Base-by-base conservation (phyloP, 2,329 filamentous ascomycete species). In the Aspergillus vadensis region DNA sequence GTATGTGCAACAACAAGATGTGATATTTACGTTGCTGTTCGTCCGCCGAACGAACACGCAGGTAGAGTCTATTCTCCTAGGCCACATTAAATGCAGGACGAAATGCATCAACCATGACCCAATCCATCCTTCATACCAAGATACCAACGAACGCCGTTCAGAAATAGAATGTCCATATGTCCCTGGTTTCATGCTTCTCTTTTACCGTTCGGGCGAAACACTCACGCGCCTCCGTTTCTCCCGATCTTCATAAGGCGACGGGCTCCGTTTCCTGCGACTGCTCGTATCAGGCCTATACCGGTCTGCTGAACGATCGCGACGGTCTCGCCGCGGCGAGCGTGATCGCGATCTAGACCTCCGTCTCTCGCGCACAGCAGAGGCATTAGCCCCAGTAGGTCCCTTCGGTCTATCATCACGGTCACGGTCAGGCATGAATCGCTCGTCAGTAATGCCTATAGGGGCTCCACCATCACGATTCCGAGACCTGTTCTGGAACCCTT, bases 341-440 rank as follows among this genome's bases (percentile, higher is more conserved):
- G 86, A 87, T 76, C 77, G 65, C 19, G 76, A 76, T 36, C 70
- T 68, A 6, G 74, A 74, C 38, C 71, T 72, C 55, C 67, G 70
- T 56, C 78, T 70, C 55, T 76, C 70, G 41, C 74, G 73, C 21
- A 82, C 72, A 27, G 67, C 70, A 62, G 75, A 78, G 25, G 79
- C 77, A 72, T 82, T 82, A 7, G 80, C 79, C 36, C 80, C 80
- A 3, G 76, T 80, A 9, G 77, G 76, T 8, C 76, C 76, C 47
- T 63, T 65, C 6, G 70, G 66, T 41, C 70, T 71, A n/a, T 76
- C 73, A 57, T 74, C 70, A 7, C 32, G 32, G 5, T 70, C 67
- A 41, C 70, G 72, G 64, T 82, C 80, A 57, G 80, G 79, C 61
- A 80, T 66, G 64, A 81, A 82, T 51, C 80, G 69, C 60, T 81